These are phyloP conservation scores for Coleophoma eucalyptorum DNA, from an alignment of 2,329 filamentous ascomycete genomes.

Conservation along the genomic window DNA sequence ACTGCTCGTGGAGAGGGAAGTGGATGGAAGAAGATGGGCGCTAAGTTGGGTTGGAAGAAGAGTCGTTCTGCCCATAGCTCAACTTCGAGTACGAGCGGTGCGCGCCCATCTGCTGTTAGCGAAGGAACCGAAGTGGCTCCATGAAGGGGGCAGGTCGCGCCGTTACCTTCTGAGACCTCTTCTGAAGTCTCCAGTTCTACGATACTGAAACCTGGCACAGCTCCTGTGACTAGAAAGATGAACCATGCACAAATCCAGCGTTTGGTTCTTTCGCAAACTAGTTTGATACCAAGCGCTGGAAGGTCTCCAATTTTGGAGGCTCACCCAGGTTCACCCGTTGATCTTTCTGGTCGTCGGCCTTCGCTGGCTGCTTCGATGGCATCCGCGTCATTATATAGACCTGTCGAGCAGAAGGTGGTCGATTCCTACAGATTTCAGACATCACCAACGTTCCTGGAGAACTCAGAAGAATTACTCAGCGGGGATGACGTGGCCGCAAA, in stretches of 20 bases:
- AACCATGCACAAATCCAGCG: not conserved
- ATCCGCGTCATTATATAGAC: slow-evolving; percentile 19
- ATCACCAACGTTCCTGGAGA: slow-evolving; percentile 14
- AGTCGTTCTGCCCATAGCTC: slow-evolving; percentile 40
- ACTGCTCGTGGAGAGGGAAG: slow-evolving; percentile 29
- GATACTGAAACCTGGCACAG: slow-evolving; percentile 21
- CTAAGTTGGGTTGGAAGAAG: slow-evolving; percentile 56
- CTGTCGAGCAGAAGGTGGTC: slow-evolving; percentile 9
- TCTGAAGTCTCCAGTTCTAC: slow-evolving; percentile 20
- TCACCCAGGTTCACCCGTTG: slow-evolving; percentile 27
- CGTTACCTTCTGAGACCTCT: slow-evolving; percentile 35
- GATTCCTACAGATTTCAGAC: slow-evolving; percentile 17
- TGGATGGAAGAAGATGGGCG: slow-evolving; percentile 62
- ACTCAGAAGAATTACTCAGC: slow-evolving; percentile 22
- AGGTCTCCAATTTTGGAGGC: slow-evolving; percentile 24
- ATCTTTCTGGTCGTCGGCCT: slow-evolving; percentile 20
- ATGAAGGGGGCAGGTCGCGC: slow-evolving; percentile 57
- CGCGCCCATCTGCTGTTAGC: slow-evolving; percentile 28
- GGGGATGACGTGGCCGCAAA: slow-evolving; percentile 28
- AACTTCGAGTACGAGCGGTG: slow-evolving; percentile 34
- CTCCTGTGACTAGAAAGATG: slow-evolving; percentile 13
- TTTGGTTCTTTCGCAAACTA: slow-evolving; percentile 21
- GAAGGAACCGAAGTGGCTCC: slow-evolving; percentile 34
- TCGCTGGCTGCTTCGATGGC: slow-evolving; percentile 17
- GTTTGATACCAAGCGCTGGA: slow-evolving; percentile 23